phyloP scores from a whole-genome alignment of 2,329 filamentous ascomycete genomes.

The Microdochium trichocladiopsis region DNA sequence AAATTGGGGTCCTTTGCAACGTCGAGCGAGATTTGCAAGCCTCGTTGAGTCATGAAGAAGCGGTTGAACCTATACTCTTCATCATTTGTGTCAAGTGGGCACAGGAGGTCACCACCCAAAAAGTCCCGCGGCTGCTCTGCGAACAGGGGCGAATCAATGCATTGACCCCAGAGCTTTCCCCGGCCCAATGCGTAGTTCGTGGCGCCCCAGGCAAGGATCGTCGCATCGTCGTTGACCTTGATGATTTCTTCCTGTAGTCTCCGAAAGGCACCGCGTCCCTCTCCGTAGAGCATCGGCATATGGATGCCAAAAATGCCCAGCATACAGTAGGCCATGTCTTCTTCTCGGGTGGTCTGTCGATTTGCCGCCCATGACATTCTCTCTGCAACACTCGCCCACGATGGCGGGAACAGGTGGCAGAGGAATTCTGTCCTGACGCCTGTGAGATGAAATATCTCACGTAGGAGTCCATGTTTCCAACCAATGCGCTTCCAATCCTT shows the following conservation, averaged over 20 bases:
- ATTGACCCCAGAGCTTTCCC: background rate
- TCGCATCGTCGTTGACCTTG: conserved; percentile 6
- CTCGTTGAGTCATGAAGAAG: background rate
- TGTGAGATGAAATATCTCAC: conserved; percentile 5
- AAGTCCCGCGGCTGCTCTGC: background rate
- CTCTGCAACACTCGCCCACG: background rate
- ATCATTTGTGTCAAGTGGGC: background rate
- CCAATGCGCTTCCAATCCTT: conserved; percentile 6
- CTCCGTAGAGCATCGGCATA: conserved; percentile 9
- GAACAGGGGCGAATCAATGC: background rate
- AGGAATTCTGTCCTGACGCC: conserved; percentile 1
- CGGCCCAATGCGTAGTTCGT: background rate
- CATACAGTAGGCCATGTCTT: conserved; percentile 10
- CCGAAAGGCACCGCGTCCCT: conserved; percentile 6
- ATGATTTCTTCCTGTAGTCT: conserved; percentile 9
- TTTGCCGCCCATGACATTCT: conserved; percentile 8
- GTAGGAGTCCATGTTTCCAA: background rate
- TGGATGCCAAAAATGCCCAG: conserved; percentile 10
- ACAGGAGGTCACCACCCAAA: background rate
- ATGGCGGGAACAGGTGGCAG: background rate
- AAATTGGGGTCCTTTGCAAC: background rate
- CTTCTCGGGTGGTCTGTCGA: conserved; percentile 4
- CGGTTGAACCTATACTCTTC: background rate
- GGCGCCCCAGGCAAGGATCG: conserved; percentile 5
- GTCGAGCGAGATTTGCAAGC: background rate